Base-by-base conservation (phyloP, 2,329 filamentous ascomycete species). In the Pseudogymnoascus sp. region DNA sequence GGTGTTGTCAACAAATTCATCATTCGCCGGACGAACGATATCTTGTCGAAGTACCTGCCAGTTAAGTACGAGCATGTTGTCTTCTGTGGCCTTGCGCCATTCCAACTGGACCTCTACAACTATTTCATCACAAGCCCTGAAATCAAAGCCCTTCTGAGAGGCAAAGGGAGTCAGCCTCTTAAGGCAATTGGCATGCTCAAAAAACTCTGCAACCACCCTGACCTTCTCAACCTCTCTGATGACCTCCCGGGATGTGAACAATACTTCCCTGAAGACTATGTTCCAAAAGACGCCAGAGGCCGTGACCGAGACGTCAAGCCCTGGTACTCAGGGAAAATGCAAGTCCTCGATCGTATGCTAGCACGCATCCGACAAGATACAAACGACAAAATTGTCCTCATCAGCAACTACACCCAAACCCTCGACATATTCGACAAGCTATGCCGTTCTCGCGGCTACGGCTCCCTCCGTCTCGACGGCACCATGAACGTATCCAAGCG, bases 51-150 rank as follows among this genome's bases (percentile, higher is more conserved):
- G 75, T 99, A 99, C 73, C 78, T 99, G 64, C 95, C 95, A 0
- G 88, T 97, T 79, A 99, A 99, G 79, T 99, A 99, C 76, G 95
- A 99, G 76, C 95, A 99, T 74, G 95, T 99, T 31, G 95, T 99
- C 0, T 99, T 99, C 77, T 99, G 95, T 81, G 93, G 93, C 69
- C 82, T 96, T 53, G 89, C 95, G 14, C 90, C 90, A 0, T 97
- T 99, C 77, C 95, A 99, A 75, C 83, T 92, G 62, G 90, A 91
- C 68, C 80, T 99, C 1, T 99, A 99, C 80, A 96, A 96, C 72
- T 91, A 97, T 75, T 99, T 99, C 75, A 93, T 99, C 75, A 91
- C 89, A 60, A 97, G 93, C 65, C 93, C 95, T 0, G 91, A 96
- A 65, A 97, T 99, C 71, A 92, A 96, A 73, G 92, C 90, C 62